Base-by-base conservation (phyloP, 192 early-diverging fungal species). In the Entophlyctis luteolus region DNA sequence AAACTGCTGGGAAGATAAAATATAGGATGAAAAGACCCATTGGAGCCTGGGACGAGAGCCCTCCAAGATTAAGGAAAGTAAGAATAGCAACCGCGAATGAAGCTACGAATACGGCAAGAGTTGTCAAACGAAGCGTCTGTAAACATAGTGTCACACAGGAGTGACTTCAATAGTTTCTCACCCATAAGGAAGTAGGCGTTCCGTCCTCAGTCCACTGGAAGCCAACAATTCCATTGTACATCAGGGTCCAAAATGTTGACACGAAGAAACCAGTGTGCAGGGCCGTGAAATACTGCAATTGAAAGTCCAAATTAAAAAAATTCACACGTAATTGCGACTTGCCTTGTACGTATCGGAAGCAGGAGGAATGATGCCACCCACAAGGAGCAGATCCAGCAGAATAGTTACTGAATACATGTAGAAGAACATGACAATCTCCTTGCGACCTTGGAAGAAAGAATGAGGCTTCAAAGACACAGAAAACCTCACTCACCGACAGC, bases 381-480 rank as follows among this genome's bases (percentile, higher is more conserved):
- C 85, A 54, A 93, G 84, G 20, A 98, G 70, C 76, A 99, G 87
- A 75, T 99, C 96, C 49, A 97, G 71, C 47, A 95, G 74, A 38
- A 84, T 89, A 63, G 88, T 85, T 33, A 91, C 54, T 72, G 91
- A 88, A 79, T 98, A 99, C 54, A 96, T 76, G 75, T 98, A 99
- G 77, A 98, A 99, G 76, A 98, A 95, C 88, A 97, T 88, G 56
- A 96, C 90, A 75, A 98, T 97, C 80, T 98, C 97, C 80, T 94
- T 94, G 60, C 96, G 93, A 48, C 94, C 90, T 91, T 75, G 48
- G 29, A 5, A 37, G 31, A 12, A 32, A n/a, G n/a, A n/a, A 53
- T 53, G 45, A 4, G 28, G 65, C 4, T 67, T 28, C 23, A 3
- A 27, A 73, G 34, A 10, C 60, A 68, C 67, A 28, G 10, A 49